Base-by-base conservation (phyloP, 768 basidiomycete genomes). In the Butyriboletus loyo region DNA sequence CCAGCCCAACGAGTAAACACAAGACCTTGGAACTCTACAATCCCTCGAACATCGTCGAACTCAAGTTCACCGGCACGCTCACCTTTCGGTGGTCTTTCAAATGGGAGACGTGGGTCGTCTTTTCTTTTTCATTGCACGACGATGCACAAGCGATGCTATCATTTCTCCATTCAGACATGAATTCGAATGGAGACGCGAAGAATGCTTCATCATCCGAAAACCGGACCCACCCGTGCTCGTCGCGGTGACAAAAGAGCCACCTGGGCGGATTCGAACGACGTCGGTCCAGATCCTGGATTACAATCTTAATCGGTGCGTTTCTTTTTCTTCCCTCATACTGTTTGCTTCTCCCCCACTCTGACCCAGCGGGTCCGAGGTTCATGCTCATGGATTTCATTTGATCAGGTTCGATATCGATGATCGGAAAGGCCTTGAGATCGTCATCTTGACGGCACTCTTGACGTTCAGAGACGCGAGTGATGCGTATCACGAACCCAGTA, bases 191-290 rank as follows among this genome's bases (percentile, higher is more conserved):
- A 87, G 83, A 63, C 79, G 86, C 39, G 89, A 91, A 63, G 86
- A 87, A 58, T 92, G 89, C 69, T 92, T 78, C 68, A 81, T 92
- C 68, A 67, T 92, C 38, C 82, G 90, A 21, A 92, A 92, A 64
- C 91, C 90, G 9, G 91, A 93, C 58, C 91, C 91, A 7, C 87
- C 91, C 38, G 89, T 93, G 2, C 79, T 92, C 10, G 85, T 93
- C 13, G 89, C 89, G 0, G 76, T 91, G 27, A 90, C 88, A 3
- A 90, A 86, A 62, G 91, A 91, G 54, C 79, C 83, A 2, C 74
- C 83, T 2, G 85, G 86, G 7, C 75, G 81, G 22, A 72, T 86
- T 40, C 86, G 82, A 62, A 83, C 85, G 13, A 67, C 79, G 0
- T 77, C 83, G 3, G 74, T 91, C 27, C 91, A 93, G 62, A 80